These are phyloP conservation scores for Aspergillus sp. DNA, from an alignment of 2,329 filamentous ascomycete species.

Conservation along the genomic window DNA sequence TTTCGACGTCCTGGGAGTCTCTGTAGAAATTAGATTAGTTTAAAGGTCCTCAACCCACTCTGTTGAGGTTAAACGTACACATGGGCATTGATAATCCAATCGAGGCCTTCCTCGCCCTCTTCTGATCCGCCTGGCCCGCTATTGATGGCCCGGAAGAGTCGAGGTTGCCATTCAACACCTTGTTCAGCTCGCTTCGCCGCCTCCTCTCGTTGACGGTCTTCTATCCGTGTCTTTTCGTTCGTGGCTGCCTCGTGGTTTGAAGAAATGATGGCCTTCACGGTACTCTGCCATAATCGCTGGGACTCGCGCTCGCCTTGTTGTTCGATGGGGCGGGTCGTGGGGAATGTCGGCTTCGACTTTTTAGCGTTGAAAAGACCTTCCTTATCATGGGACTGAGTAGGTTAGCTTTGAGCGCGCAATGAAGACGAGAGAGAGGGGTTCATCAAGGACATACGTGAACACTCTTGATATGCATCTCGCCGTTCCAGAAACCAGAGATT, in stretches of 20 bases:
- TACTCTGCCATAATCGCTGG: slow-evolving; percentile 80
- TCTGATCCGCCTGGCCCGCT: slow-evolving; percentile 70
- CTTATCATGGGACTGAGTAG: slow-evolving; percentile 74
- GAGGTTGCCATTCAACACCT: slow-evolving; percentile 82
- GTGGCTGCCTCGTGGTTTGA: slow-evolving; percentile 87
- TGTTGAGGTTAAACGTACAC: slow-evolving; percentile 58
- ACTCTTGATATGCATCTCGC: slow-evolving; percentile 91
- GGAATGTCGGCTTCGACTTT: slow-evolving; percentile 72
- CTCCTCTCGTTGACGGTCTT: slow-evolving; percentile 87
- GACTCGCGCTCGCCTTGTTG: slow-evolving; percentile 92
- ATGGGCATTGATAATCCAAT: slow-evolving; percentile 89
- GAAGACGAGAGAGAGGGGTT: not conserved
- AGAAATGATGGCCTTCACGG: slow-evolving; percentile 76
- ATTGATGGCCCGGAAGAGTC: slow-evolving; percentile 75
- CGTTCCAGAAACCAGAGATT: slow-evolving; percentile 87
- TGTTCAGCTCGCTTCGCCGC: slow-evolving; percentile 76
- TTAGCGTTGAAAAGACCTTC: slow-evolving; percentile 87
- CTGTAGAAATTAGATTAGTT: slow-evolving; percentile 35
- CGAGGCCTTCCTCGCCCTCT: slow-evolving; percentile 82
- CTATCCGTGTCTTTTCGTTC: slow-evolving; percentile 93
- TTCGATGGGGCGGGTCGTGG: slow-evolving; percentile 70
- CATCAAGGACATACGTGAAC: slow-evolving; percentile 51
- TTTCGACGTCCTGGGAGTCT: slow-evolving; percentile 64
- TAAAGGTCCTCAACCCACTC: not conserved
- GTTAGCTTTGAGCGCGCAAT: slow-evolving; percentile 9